Base-by-base conservation (phyloP, 768 basidiomycete genomes). In the Trametes elegans region DNA sequence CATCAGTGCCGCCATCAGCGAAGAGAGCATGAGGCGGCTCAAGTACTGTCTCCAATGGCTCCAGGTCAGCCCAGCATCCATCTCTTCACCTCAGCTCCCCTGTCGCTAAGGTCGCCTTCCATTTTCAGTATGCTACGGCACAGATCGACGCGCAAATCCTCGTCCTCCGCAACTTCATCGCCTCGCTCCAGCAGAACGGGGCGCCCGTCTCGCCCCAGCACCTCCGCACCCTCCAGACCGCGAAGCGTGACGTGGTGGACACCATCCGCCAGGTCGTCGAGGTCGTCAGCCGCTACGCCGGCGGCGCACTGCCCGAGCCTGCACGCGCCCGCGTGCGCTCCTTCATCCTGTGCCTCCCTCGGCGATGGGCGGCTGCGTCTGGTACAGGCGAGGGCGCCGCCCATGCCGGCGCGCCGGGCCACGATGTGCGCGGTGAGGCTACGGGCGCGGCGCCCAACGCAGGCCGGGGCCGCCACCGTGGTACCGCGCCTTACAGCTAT, bases 241-340 rank as follows among this genome's bases (percentile, higher is more conserved):
- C 92, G 39, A 87, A 91, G 39, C 77, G 79, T 27, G 91, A 95
- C 65, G 82, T 96, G 31, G 88, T 95, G n/a, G 80, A 87, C 39
- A 96, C 93, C 26, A 84, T 96, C 51, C 83, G 90, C 31, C 87
- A 93, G 64, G 92, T 93, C 16, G 92, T 96, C 13, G 88, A 90
- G 53, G 87, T 95, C 14, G 85, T 95, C 16, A 84, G 81, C 53
- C 88, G 84, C 57, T 93, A 94, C 60, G 88, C 93, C 0, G 93
- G 93, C 9, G 80, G 87, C 0, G 88, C 92, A 0, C 77, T 96
- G 6, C 93, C 91, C 0, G 93, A 93, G 66, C 92, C 87, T 7
- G 92, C 93, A 0, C 79, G 86, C 31, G 71, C 75, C 1, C 81
- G 82, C 19, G 90, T 94, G 29, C 74, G 89, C 10, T 79, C 82